Evolutionary conservation across 202 grass and related monocot species (phyloP).

Genomic region (Carex sylvatica): DNA sequence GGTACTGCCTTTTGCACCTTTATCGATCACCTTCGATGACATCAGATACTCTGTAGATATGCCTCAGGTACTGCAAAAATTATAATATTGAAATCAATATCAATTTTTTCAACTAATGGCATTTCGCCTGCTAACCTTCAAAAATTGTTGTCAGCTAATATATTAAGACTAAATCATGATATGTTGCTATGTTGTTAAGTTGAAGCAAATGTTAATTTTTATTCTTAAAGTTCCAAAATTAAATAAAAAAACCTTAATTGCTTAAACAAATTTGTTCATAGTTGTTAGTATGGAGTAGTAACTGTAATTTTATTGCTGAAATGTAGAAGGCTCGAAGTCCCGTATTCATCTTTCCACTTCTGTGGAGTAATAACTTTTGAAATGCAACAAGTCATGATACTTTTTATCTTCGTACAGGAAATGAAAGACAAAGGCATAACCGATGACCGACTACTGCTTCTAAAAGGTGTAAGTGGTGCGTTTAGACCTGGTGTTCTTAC

Average conservation of each 20-base stretch:
- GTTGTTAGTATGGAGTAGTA: not conserved
- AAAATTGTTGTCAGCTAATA: not conserved
- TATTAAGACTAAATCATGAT: conserved; percentile 20
- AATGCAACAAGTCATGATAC: conserved; percentile 1
- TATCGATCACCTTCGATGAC: conserved; percentile 72
- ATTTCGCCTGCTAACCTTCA: too few relatives aligned
- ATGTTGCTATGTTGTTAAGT: not conserved
- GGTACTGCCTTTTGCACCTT: conserved; percentile 79
- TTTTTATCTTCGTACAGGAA: conserved; percentile 43
- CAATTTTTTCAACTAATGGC: not conserved
- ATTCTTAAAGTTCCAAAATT: not conserved
- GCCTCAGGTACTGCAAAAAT: conserved; percentile 58
- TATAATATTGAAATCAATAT: conserved; percentile 13
- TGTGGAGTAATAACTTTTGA: not conserved
- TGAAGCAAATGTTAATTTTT: not conserved
- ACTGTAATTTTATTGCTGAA: not conserved
- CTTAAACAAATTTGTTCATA: not conserved
- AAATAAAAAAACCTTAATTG: not conserved
- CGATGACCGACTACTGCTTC: conserved; percentile 54
- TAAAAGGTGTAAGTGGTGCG: conserved; percentile 84
- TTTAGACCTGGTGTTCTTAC: conserved; percentile 93
- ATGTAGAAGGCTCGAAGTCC: not conserved
- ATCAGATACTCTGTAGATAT: conserved; percentile 89
- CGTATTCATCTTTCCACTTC: not conserved
- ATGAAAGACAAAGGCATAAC: conserved; percentile 74